A percentile compares a stretch with the other conserved stretches of the same genome.
phyloP scores from a whole-genome alignment of 1,139 yeast species.

The Nakaseomyces bracarensis region DNA sequence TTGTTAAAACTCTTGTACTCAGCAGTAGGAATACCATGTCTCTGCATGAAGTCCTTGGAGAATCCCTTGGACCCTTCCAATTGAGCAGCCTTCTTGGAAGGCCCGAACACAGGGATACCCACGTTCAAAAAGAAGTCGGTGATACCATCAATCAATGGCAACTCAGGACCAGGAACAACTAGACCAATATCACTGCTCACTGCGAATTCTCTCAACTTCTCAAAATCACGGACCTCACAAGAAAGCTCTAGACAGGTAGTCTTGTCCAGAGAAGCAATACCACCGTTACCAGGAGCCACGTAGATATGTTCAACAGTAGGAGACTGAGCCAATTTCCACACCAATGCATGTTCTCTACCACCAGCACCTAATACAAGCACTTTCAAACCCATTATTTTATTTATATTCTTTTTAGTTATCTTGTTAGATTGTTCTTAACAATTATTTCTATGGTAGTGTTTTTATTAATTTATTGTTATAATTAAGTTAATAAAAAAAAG shows the following conservation, averaged over 20 bases:
- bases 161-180: slow-evolving; percentile 98
- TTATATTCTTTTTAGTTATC: slow-evolving; percentile 3
- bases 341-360: slow-evolving; percentile 97
- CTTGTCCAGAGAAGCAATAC: slow-evolving; percentile 55
- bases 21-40: slow-evolving; percentile 91
- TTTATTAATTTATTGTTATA: no score
- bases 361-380: slow-evolving; percentile 92
- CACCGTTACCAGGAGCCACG: slow-evolving; percentile 98
- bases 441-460: no score
- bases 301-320: slow-evolving; percentile 59
- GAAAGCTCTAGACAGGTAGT: slow-evolving; percentile 58
- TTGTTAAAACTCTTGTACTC: slow-evolving; percentile 71
- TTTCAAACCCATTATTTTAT: slow-evolving; percentile 39
- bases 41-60: slow-evolving; percentile 88
- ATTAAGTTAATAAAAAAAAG: no score
- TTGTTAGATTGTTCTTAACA: neutral
- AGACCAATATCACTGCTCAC: slow-evolving; percentile 55
- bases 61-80: slow-evolving; percentile 98
- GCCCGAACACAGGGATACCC: slow-evolving; percentile 96
- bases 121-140: slow-evolving; percentile 56
- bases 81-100: slow-evolving; percentile 76
- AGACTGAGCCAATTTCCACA: slow-evolving; percentile 85
- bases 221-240: slow-evolving; percentile 51
- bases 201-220: slow-evolving; percentile 58
- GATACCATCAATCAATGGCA: slow-evolving; percentile 93